Evolutionary conservation across 2,329 filamentous ascomycete species (phyloP), one percentile per base, ranked within the genome.

Genomic region (Ophiostoma novo-ulmi): DNA sequence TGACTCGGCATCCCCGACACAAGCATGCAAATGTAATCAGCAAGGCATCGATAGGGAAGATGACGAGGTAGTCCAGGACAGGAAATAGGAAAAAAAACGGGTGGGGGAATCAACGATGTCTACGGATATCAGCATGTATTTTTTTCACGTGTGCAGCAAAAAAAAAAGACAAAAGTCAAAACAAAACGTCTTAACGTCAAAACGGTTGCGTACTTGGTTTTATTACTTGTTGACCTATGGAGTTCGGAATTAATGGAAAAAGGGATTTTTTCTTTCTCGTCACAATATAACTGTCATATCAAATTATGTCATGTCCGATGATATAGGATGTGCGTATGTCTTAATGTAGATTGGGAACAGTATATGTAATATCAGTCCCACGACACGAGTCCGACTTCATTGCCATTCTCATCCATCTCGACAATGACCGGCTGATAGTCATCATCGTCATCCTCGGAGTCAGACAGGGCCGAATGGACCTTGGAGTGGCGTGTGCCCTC

Each of bases 391-490:
- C 82, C 85, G 6, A 81, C 78, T 76, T 86, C 82, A 31, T 81
- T 79, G n/a, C 85, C 85, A 64, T 82, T 72, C 67, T 83, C 84
- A 70, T 87, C 84, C 48, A 86, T 72, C 71, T 85, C 80, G 5
- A 88, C 84, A 48, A 87, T 77, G 22, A 84, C 81, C 0, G 85
- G 84, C 17, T 82, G 82, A 72, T 87, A 85, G 20, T 84, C 84
- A n/a, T 78, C 72, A 4, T 66, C 66, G 31, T 76, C 73, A 2
- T 66, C 66, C 36, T 76, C 73, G 0, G 69, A 70, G 44, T 74
- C 71, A 1, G 69, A 72, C 31, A 71, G 22, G 22, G 48, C 69
- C n/a, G n/a, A 36, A n/a, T 67, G 65, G n/a, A 20, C 7, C 1
- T 67, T 67, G 38, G 22, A 10, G 3, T 31, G 65, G 39, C 65